phyloP scores from a whole-genome alignment of 352 stramenopile genomes.

The Plasmopara halstedii region DNA sequence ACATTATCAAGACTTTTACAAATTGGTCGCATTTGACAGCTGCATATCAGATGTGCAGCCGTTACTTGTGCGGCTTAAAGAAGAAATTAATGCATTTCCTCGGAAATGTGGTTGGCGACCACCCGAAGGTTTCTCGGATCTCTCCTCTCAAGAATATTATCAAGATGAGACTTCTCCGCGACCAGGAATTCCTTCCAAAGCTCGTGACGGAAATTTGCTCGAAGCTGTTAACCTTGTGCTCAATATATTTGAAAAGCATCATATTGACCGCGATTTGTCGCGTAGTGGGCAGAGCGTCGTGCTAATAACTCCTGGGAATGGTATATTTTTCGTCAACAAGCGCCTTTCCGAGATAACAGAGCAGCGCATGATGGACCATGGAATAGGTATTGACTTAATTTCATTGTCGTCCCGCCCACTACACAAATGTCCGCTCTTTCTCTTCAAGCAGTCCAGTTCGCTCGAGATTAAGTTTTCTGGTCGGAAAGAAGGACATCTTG shows the following conservation, averaged over 20 bases:
- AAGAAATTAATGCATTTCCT: slow-evolving; percentile 71
- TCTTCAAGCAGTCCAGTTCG: slow-evolving; percentile 86
- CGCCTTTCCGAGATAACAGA: slow-evolving; percentile 95
- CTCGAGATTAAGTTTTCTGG: slow-evolving; percentile 50
- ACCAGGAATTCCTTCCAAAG: slow-evolving; percentile 50
- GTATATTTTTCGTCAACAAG: slow-evolving; percentile 96
- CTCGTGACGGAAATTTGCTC: slow-evolving; percentile 91
- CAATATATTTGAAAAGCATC: slow-evolving; percentile 98
- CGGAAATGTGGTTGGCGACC: slow-evolving; percentile 58
- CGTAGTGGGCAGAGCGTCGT: slow-evolving; percentile 95
- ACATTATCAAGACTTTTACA: slow-evolving; percentile 85
- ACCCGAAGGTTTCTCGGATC: slow-evolving; percentile 34
- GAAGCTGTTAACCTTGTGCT: slow-evolving; percentile 98
- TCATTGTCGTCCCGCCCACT: slow-evolving; percentile 91
- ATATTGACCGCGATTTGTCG: slow-evolving; percentile 95
- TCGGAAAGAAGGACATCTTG: slow-evolving; percentile 29
- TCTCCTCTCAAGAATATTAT: slow-evolving; percentile 14
- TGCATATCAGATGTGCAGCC: slow-evolving; percentile 57
- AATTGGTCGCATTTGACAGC: slow-evolving; percentile 71
- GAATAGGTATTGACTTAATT: slow-evolving; percentile 98
- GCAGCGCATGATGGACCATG: slow-evolving; percentile 99
- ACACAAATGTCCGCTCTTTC: slow-evolving; percentile 96
- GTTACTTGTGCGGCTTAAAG: slow-evolving; percentile 65
- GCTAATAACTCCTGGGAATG: slow-evolving; percentile 91
- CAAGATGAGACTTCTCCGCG: slow-evolving; percentile 15